Conservation (phyloP, 75 land plant genomes). For the Pseudotsuga menziesii region DNA sequence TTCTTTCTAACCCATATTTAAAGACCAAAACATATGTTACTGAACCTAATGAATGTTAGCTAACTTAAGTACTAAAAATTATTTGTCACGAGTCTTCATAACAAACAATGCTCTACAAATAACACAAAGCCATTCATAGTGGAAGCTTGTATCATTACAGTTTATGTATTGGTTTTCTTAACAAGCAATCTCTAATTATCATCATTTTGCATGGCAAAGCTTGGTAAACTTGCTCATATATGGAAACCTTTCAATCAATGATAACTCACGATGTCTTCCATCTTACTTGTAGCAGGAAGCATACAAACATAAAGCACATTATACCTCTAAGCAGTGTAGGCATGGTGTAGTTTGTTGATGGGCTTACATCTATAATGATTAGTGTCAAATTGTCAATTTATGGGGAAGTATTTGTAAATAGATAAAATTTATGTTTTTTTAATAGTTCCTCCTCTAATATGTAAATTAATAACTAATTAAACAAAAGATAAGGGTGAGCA, state of each 20-base stretch:
- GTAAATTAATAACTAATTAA: not conserved
- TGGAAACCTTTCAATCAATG: not conserved
- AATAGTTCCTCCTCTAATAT: not conserved
- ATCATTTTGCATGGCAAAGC: not conserved
- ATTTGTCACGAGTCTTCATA: not conserved
- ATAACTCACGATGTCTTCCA: not conserved
- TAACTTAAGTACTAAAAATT: not conserved
- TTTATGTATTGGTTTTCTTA: not conserved
- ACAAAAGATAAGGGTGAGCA: too few species aligned
- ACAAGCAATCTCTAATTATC: not conserved
- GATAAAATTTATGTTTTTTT: not conserved
- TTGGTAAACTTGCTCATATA: not conserved
- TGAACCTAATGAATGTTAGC: not conserved
- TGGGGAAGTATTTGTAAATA: not conserved
- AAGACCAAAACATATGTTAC: not conserved
- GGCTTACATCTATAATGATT: not conserved
- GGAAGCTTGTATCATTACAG: not conserved
- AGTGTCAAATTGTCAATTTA: not conserved
- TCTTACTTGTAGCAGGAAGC: not conserved
- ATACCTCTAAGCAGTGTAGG: not conserved
- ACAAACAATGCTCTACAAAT: not conserved
- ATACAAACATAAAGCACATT: not conserved
- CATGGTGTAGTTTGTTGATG: not conserved
- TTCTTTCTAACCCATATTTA: constrained; percentile 12
- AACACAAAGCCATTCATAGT: not conserved